Conservation (phyloP, 2,329 filamentous ascomycete species). For the Colletotrichum camelliae region DNA sequence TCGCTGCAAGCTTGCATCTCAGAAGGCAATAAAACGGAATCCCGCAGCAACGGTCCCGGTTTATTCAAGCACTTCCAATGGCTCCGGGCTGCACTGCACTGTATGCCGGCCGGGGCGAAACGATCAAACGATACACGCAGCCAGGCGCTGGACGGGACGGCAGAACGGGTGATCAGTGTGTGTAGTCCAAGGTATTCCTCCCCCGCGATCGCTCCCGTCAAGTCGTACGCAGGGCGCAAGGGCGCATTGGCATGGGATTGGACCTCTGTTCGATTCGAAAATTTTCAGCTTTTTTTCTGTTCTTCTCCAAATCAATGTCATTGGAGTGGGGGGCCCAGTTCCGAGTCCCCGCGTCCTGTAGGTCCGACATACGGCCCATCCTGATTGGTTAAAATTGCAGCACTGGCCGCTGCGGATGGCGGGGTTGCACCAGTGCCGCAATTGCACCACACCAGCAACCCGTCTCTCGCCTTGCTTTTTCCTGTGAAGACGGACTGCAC, state of each 20-base stretch:
- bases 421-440: neutral
- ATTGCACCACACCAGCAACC: neutral
- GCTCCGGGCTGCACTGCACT: neutral
- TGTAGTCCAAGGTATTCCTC: neutral
- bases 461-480: neutral
- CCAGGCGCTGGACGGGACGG: neutral
- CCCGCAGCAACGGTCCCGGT: neutral
- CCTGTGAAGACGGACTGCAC: neutral
- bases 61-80: neutral
- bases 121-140: neutral
- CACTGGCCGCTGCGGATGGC: neutral
- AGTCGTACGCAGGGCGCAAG: neutral
- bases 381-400: neutral
- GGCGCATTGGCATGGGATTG: neutral
- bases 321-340: neutral
- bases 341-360: neutral
- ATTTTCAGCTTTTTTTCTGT: neutral
- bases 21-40: neutral
- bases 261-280: neutral
- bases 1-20: neutral
- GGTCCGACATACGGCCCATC: neutral
- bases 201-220: neutral
- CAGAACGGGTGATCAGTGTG: neutral
- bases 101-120: neutral
- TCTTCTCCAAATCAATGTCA: slow-evolving; percentile 6